Evolutionary conservation across 768 basidiomycete species (phyloP), one percentile per base, ranked within the genome.

Genomic region (Trametes meyenii): DNA sequence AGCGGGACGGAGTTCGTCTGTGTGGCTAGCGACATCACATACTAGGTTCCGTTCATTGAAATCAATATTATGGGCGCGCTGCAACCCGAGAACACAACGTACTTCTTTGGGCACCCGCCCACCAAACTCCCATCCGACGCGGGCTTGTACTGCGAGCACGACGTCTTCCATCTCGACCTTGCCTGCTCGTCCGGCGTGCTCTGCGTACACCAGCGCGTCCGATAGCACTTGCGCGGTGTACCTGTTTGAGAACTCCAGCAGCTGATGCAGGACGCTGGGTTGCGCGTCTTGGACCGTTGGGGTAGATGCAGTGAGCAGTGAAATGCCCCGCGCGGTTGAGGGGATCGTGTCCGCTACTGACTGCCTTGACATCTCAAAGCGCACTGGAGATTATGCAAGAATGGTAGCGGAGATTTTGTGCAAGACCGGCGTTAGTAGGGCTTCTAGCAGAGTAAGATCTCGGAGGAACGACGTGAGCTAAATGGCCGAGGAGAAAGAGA

Each of bases 61-160:
- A 24, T 33, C 14, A 35, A 26, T 6, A 10, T 5, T 6, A 24
- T 26, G 36, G 6, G 2, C 0, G 29, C 26, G 13, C 5, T 29
- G 21, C 23, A 7, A 1, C 17, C 33, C 10, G 8, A 23, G 29
- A 8, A 33, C 29, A 33, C 29, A 8, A 73, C 78, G 29, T 58
- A 94, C 92, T 85, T 94, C 92, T 76, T 94, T 94, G 3, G 92
- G 92, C 29, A 94, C 85, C 40, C 92, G 82, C 6, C 93, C 92
- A 23, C 92, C 92, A 71, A 93, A 90, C 73, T 94, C 93, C 93
- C 93, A 94, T 44, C 92, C 93, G 4, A 94, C 93, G 58, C 92
- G 86, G 6, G 92, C 91, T 73, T 94, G 92, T 5, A 93, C 87
- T 2, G 92, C 90, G 42, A 94, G 79, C 3, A 84, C 82, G 49